A percentile compares a stretch with the other conserved stretches of the same genome.
Conservation (phyloP, 1,139 yeast genomes). For the Taiozyma sp. region DNA sequence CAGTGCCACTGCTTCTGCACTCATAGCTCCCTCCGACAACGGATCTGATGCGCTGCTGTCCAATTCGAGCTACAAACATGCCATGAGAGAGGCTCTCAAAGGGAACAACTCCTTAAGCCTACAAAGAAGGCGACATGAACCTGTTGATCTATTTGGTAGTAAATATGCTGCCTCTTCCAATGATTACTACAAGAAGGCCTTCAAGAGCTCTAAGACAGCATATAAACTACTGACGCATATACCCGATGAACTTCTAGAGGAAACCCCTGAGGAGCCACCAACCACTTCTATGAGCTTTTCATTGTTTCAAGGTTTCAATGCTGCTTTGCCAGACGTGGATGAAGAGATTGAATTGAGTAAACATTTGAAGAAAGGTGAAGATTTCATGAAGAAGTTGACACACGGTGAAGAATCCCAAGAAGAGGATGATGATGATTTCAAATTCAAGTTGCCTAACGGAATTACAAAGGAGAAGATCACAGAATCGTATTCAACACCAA, state of each 20-base stretch:
- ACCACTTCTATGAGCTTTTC: slow-evolving; percentile 32
- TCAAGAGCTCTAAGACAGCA: slow-evolving; percentile 32
- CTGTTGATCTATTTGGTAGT: slow-evolving; percentile 26
- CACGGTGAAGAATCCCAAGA: slow-evolving; percentile 12
- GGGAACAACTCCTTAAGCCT: slow-evolving; percentile 23
- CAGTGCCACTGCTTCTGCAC: slow-evolving; percentile 41
- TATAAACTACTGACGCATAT: slow-evolving; percentile 43
- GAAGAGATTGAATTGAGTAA: slow-evolving; percentile 28
- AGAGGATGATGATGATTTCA: slow-evolving; percentile 18
- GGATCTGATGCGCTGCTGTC: slow-evolving; percentile 32
- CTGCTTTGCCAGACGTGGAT: slow-evolving; percentile 44
- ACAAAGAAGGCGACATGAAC: slow-evolving; percentile 8
- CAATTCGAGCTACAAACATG: slow-evolving; percentile 38
- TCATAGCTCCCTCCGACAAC: slow-evolving; percentile 28
- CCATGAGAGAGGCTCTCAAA: slow-evolving; percentile 39
- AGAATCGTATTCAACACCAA: slow-evolving; percentile 34
- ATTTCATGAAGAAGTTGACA: slow-evolving; percentile 15
- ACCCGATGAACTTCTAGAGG: slow-evolving; percentile 51
- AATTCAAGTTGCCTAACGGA: slow-evolving; percentile 30
- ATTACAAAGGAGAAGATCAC: slow-evolving; percentile 35
- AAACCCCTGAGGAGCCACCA: slow-evolving; percentile 35
- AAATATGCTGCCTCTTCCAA: slow-evolving; percentile 22
- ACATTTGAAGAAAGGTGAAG: slow-evolving; percentile 13
- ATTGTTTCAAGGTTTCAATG: slow-evolving; percentile 64
- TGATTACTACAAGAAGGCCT: slow-evolving; percentile 28